Percentiles rank a stretch among this genome's conserved stretches.
Evolutionary conservation across 306 rosid species (phyloP).

Genomic region (Phaseolus lunatus): DNA sequence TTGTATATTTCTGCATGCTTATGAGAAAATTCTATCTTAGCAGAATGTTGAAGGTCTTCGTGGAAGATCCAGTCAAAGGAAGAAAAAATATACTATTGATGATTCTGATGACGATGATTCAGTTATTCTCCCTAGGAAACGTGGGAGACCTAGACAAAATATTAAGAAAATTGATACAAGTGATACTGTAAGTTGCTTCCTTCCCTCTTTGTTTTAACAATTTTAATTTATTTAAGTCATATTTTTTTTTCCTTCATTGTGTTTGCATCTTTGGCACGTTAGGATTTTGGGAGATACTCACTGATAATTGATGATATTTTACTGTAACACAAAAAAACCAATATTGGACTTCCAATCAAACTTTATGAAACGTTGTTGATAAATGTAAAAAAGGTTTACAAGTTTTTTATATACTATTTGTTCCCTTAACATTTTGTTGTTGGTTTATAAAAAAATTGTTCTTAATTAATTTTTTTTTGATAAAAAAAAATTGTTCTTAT

Average conservation of each 20-base stretch:
- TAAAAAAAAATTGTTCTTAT: constrained; percentile 2
- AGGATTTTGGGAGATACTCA: too few relatives aligned
- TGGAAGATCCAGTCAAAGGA: background rate
- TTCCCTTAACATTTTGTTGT: background rate
- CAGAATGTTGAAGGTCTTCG: background rate
- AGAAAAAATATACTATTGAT: too few relatives aligned
- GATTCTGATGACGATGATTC: too few relatives aligned
- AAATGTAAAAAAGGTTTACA: background rate
- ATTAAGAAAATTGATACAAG: background rate
- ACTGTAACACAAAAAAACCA: background rate
- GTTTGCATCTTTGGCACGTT: too few relatives aligned
- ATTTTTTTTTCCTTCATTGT: background rate
- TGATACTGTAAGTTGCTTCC: background rate
- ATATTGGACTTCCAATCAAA: constrained; percentile 8
- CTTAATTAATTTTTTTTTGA: too few relatives aligned
- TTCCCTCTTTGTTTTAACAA: background rate
- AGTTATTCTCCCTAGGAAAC: background rate
- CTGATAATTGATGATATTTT: constrained; percentile 25
- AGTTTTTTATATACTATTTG: background rate
- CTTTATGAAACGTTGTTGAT: background rate
- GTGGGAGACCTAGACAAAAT: background rate
- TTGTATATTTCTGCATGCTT: too few relatives aligned
- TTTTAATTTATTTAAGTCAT: background rate
- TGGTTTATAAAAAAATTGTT: constrained; percentile 10
- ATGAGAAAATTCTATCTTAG: too few relatives aligned